Conservation (phyloP, 1,284 basidiomycete genomes). For the Somion occarium region DNA sequence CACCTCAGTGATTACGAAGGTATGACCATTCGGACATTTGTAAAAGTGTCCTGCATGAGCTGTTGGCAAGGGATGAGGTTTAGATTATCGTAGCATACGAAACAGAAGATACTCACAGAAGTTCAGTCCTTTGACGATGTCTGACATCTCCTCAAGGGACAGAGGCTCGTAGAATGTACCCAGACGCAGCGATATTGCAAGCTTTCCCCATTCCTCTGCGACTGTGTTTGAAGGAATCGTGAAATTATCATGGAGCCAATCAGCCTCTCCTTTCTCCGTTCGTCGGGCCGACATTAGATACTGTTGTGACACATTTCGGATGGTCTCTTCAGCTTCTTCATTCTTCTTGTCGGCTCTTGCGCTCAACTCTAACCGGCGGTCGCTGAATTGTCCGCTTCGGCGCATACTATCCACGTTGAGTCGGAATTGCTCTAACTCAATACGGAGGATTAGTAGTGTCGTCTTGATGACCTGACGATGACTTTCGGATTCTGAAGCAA, state of each 20-base stretch:
- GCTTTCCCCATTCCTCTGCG: constrained; percentile 26
- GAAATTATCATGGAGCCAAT: constrained; percentile 34
- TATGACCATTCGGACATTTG: constrained; percentile 19
- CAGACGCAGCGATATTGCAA: constrained; percentile 25
- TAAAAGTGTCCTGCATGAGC: constrained; percentile 38
- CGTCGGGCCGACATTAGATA: background rate
- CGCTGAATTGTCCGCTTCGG: background rate
- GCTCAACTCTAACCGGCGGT: background rate
- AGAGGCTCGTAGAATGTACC: constrained; percentile 36
- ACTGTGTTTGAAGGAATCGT: constrained; percentile 23
- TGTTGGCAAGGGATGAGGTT: constrained; percentile 14
- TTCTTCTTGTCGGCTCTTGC: constrained; percentile 6
- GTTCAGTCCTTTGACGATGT: constrained; percentile 40
- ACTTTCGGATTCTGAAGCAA: constrained; percentile 12
- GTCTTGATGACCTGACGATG: constrained; percentile 17
- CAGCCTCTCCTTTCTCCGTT: constrained; percentile 11
- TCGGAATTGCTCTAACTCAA: constrained; percentile 17
- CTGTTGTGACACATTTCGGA: background rate
- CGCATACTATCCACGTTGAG: constrained; percentile 12
- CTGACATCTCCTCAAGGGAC: constrained; percentile 41
- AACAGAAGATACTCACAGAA: constrained; percentile 32
- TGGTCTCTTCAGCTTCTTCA: constrained; percentile 12
- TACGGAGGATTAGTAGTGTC: constrained; percentile 12
- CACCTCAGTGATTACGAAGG: constrained; percentile 19
- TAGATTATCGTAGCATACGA: background rate